Evolutionary conservation across 202 grass and related monocot genomes (phyloP), one percentile per base, ranked within the genome.

Genomic region (Hordeum pubiflorum): DNA sequence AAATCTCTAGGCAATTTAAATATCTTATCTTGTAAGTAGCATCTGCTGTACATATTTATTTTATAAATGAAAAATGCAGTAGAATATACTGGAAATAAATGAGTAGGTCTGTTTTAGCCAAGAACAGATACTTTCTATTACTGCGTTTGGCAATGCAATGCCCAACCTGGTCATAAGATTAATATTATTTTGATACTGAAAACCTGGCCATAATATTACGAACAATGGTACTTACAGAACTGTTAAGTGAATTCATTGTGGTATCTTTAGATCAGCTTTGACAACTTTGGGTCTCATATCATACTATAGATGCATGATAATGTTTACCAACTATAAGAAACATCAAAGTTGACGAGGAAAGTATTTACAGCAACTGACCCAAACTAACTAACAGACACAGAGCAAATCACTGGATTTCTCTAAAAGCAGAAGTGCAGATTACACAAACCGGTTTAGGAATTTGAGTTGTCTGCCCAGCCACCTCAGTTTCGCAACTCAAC

Each of bases 361-460:
- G 17, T 70, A 70, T 77, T 77, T 29, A 52, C 43, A 20, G 69
- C 41, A 75, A 75, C 32, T 5, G 20, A 39, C 78, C 17, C 54
- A 77, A 56, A 63, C 8, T 77, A 71, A 77, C 18, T 26, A 69
- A 46, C n/a, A 67, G 14, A 20, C 6, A 44, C 29, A 73, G 23
- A 58, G 61, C 52, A 38, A 79, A 77, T 29, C 27, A 86, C 27
- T 58, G 22, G 33, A 78, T 46, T 74, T 77, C 29, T 55, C 33
- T 23, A 66, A 56, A 71, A 76, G 44, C 10, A 85, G 33, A 32
- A 48, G 10, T 70, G 29, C 43, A 41, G 79, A 64, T 62, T 43
- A 66, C 26, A 67, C 80, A 71, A 73, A 97, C 94, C 91, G 82
- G 88, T 82, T 77, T 89, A 75, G 44, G 56, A 86, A 12, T 69